Evolutionary conservation across 179 eudicot genomes (phyloP).

Genomic region (Camellia oleifera): DNA sequence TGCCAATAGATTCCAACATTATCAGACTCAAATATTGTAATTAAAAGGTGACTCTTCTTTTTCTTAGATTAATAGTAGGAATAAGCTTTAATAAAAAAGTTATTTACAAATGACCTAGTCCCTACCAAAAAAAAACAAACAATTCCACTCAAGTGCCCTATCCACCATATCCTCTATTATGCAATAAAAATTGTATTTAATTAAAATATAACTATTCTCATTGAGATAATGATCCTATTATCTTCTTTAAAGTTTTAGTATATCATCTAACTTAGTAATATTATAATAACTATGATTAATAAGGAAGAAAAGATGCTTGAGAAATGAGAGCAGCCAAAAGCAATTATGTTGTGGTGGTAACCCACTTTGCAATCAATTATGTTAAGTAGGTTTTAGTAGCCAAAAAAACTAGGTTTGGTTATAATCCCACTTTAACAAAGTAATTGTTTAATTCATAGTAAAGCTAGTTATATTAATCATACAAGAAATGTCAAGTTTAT

Average conservation of each 20-base stretch:
- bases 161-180: background rate
- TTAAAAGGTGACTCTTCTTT: background rate
- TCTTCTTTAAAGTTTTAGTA: background rate
- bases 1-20: conserved; percentile 24
- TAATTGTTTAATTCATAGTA: background rate
- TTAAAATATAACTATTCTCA: background rate
- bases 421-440: conserved; percentile 18
- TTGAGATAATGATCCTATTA: background rate
- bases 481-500: background rate
- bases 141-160: conserved; percentile 8
- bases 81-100: background rate
- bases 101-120: background rate
- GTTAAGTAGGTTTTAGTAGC: background rate
- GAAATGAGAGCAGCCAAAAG: conserved; percentile 24
- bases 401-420: background rate
- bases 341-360: conserved; percentile 18
- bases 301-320: conserved; percentile 13
- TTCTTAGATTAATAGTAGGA: background rate
- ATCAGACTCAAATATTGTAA: background rate
- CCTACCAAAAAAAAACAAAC: background rate
- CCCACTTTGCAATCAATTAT: conserved; percentile 17
- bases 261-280: background rate
- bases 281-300: background rate
- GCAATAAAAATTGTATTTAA: background rate
- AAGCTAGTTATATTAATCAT: background rate